Evolutionary conservation across 2,329 filamentous ascomycete species (phyloP).

Genomic region (Alternaria arborescens): DNA sequence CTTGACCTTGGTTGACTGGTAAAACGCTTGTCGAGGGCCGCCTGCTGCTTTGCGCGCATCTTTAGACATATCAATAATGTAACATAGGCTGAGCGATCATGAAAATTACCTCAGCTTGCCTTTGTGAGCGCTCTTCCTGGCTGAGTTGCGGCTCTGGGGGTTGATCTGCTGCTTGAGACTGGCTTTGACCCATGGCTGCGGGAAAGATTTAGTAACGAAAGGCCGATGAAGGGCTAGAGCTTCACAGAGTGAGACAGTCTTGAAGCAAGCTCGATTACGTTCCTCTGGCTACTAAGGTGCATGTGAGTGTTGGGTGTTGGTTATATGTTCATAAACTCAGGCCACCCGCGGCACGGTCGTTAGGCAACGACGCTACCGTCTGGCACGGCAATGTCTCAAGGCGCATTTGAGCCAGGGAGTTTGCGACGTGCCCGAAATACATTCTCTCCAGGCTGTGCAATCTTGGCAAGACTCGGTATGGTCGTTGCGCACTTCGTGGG

Average conservation of each 20-base stretch:
- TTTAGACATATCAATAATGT: constrained; percentile 18
- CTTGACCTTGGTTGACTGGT: constrained; percentile 21
- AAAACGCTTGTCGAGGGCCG: constrained; percentile 40
- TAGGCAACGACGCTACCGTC: not conserved
- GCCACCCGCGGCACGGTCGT: not conserved
- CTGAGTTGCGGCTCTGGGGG: constrained; percentile 35
- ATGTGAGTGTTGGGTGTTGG: not conserved
- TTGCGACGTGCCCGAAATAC: not conserved
- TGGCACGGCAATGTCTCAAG: not conserved
- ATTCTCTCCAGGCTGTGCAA: not conserved
- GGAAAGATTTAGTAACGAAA: not conserved
- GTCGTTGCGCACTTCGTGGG: no score
- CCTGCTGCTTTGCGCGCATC: constrained; percentile 45
- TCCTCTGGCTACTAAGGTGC: not conserved
- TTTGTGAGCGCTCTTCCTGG: constrained; percentile 32
- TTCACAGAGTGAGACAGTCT: no score
- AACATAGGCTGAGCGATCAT: no score
- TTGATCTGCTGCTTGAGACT: constrained; percentile 27
- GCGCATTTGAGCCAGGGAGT: not conserved
- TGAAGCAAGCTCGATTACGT: accelerated
- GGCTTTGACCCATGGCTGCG: constrained; percentile 32
- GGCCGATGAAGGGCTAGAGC: not conserved
- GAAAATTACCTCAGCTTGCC: constrained; percentile 34
- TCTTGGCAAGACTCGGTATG: not conserved
- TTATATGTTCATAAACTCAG: not conserved